Base-by-base conservation (phyloP, 2,329 filamentous ascomycete genomes). In the Colletotrichum coccodes region DNA sequence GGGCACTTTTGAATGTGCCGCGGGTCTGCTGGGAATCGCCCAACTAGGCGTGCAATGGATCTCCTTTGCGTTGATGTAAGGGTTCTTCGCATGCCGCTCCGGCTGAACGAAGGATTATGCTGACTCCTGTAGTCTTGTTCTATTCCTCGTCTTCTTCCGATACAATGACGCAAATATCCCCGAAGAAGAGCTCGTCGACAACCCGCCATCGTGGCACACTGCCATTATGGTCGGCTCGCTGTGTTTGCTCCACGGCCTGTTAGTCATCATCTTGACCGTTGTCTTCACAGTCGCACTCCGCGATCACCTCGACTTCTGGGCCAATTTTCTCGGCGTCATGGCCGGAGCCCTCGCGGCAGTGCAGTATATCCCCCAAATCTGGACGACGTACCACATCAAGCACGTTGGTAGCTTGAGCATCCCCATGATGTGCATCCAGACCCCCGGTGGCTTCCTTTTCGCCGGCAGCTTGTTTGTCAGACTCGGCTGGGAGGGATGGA, bases 361-460 rank as follows among this genome's bases (percentile, higher is more conserved):
- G 26, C 96, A 99, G 81, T 99, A 98, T 80, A 84, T 99, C 18
- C 96, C 96, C 0, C 96, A 99, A 81, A 97, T 99, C 72, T 94
- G 91, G 82, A 98, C 93, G 60, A 99, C 96, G 0, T 97, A 93
- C 81, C 88, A 85, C 60, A 84, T 98, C 66, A 92, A 95, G 77
- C 91, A 95, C 74, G 92, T 97, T 2, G 94, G 94, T 62, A 97
- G 94, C 78, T 83, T 99, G 74, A 97, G 94, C 76, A 96, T 99
- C 64, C 92, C 94, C 5, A 98, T 98, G 92, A 98, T 99, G 95
- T 92, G 93, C 77, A 97, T 99, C 38, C 96, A 99, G 79, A 98
- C 95, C 0, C 96, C 96, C 0, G 96, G 96, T 0, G 94, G 94
- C 68, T 91, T 97, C 73, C 83, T 99, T 7, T 98, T 97, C 82